A percentile compares a stretch with the other conserved stretches of the same genome.
phyloP scores from a whole-genome alignment of 2,329 filamentous ascomycete genomes.

The Tetracladium maxilliforme region DNA sequence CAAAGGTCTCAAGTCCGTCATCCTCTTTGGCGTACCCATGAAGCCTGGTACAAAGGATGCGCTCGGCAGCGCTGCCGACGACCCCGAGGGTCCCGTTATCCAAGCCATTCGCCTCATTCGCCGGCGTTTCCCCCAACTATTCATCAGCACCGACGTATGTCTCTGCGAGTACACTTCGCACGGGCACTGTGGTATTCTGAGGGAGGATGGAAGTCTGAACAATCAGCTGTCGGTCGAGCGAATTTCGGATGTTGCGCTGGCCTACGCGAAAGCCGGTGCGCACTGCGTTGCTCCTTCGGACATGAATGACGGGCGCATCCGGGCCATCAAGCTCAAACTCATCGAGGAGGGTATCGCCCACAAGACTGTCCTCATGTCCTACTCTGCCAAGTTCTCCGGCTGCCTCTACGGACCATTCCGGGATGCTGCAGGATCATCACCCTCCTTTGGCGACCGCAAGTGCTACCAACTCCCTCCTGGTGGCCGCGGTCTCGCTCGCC shows the following conservation, averaged over 20 bases:
- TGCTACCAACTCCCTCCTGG: conserved; percentile 96
- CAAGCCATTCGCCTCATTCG: conserved; percentile 72
- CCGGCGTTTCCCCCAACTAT: conserved; percentile 75
- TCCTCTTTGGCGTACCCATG: conserved; percentile 88
- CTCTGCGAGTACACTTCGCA: conserved; percentile 98
- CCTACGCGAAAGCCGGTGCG: conserved; percentile 88
- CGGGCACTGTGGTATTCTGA: conserved; percentile 90
- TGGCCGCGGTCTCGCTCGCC: conserved; percentile 77
- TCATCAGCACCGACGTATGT: conserved; percentile 86
- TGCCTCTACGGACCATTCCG: conserved; percentile 96
- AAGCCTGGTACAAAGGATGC: conserved; percentile 73
- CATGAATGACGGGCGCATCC: conserved; percentile 97
- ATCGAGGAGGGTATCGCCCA: conserved; percentile 92
- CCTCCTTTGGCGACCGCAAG: conserved; percentile 84
- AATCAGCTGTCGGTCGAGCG: conserved; percentile 88
- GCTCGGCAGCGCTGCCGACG: conserved; percentile 81
- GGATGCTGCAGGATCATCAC: conserved; percentile 81
- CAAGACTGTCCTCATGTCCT: conserved; percentile 87
- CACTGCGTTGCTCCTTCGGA: conserved; percentile 96
- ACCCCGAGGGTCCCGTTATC: conserved; percentile 86
- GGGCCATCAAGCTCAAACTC: conserved; percentile 93
- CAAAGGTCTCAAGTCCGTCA: conserved; percentile 85
- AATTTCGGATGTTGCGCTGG: conserved; percentile 92
- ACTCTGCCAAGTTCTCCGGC: conserved; percentile 93
- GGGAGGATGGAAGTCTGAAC: conserved; percentile 85